Evolutionary conservation across 805 yeast genomes (phyloP).

Genomic region (Novakomyces olei): DNA sequence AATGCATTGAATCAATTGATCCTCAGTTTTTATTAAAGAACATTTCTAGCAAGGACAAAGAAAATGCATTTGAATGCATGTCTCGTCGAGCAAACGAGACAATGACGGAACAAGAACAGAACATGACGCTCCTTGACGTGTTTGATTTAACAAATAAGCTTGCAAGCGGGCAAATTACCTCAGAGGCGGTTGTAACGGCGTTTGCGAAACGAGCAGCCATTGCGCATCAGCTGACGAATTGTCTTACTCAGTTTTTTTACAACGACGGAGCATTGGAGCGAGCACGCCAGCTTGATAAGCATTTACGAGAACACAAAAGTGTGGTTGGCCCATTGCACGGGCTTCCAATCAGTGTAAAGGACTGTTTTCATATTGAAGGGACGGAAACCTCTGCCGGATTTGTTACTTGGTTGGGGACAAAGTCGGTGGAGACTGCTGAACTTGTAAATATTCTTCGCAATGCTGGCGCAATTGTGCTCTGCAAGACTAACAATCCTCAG

Average conservation of each 20-base stretch:
- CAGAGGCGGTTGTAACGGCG: slow-evolving; percentile 31
- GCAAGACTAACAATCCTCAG: slow-evolving; percentile 35
- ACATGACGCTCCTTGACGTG: too few relatives aligned
- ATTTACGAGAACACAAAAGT: slow-evolving; percentile 20
- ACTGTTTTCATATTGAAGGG: slow-evolving; percentile 26
- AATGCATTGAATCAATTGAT: too few relatives aligned
- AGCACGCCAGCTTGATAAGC: slow-evolving; percentile 34
- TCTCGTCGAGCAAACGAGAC: too few relatives aligned
- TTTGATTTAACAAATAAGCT: too few relatives aligned
- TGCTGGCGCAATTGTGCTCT: slow-evolving; percentile 32
- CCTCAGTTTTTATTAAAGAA: too few relatives aligned
- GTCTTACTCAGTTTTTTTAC: slow-evolving; percentile 22
- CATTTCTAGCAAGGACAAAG: too few relatives aligned
- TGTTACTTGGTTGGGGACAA: slow-evolving; percentile 22
- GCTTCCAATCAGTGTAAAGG: slow-evolving; percentile 40
- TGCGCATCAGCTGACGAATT: slow-evolving; percentile 29
- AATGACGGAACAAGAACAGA: too few relatives aligned
- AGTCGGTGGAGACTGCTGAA: slow-evolving; percentile 16
- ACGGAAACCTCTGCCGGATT: slow-evolving; percentile 29
- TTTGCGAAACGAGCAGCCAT: slow-evolving; percentile 36
- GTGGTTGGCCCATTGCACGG: slow-evolving; percentile 45
- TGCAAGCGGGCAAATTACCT: too few relatives aligned
- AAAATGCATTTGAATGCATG: too few relatives aligned
- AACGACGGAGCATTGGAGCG: slow-evolving; percentile 33
- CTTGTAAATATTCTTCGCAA: slow-evolving; percentile 22